These are phyloP conservation scores for Petasospora fabianii DNA, from an alignment of 1,139 yeast species.

Conservation along the genomic window DNA sequence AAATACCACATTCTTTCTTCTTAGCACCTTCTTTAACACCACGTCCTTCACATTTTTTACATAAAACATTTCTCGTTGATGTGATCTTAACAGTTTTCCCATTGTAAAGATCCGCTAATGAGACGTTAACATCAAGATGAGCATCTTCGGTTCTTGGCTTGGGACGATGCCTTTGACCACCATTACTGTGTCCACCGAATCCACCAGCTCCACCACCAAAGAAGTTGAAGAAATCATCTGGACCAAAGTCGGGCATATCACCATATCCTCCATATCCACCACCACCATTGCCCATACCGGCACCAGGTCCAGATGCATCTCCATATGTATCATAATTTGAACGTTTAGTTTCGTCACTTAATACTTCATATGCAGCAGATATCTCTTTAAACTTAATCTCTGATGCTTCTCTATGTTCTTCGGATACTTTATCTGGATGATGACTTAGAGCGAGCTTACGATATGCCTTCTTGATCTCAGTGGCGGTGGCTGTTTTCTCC, in stretches of 20 bases:
- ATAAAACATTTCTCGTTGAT: conserved; percentile 68
- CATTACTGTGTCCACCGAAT: conserved; percentile 29
- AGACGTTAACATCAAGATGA: conserved; percentile 54
- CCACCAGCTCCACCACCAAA: conserved; percentile 52
- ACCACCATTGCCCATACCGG: too few relatives aligned
- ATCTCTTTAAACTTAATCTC: conserved; percentile 74
- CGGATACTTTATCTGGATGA: conserved; percentile 81
- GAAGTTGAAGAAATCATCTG: conserved; percentile 72
- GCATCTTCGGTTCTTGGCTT: conserved; percentile 59
- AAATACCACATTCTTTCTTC: conserved; percentile 54
- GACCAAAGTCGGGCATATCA: conserved; percentile 39
- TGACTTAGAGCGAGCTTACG: conserved; percentile 65
- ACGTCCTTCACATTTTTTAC: conserved; percentile 67
- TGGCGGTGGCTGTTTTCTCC: conserved; percentile 52
- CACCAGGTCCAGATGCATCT: conserved; percentile 42
- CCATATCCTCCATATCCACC: conserved; percentile 16
- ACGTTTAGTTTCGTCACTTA: conserved; percentile 60
- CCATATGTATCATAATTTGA: conserved; percentile 46
- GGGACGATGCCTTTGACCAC: conserved; percentile 3
- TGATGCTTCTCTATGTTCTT: conserved; percentile 56
- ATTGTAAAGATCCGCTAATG: conserved; percentile 71
- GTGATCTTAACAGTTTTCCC: conserved; percentile 80
- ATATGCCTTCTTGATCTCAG: conserved; percentile 75
- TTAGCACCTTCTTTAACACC: conserved; percentile 70
- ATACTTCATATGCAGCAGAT: conserved; percentile 71